Percentiles rank a stretch among this genome's conserved stretches.
Conservation (phyloP, 2,329 filamentous ascomycete genomes). For the Curvularia hawaiiensis region DNA sequence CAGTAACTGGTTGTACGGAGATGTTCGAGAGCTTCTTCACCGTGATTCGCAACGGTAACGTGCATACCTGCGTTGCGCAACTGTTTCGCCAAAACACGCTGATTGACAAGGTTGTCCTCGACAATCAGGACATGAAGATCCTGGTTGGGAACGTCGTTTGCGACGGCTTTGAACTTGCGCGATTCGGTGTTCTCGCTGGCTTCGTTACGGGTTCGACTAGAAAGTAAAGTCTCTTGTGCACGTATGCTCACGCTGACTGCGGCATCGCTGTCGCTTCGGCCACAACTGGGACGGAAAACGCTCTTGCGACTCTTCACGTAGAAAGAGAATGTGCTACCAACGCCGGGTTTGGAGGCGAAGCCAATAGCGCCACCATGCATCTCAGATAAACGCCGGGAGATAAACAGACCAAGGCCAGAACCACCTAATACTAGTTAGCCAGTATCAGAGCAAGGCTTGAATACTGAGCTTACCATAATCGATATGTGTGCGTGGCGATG, state of each 20-base stretch:
- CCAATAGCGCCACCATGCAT: slow-evolving; percentile 42
- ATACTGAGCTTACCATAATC: slow-evolving; percentile 33
- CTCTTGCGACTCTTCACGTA: slow-evolving; percentile 35
- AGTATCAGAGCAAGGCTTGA: too few relatives aligned
- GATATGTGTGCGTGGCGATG: slow-evolving; percentile 42
- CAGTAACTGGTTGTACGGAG: slow-evolving; percentile 36
- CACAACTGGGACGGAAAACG: slow-evolving; percentile 3
- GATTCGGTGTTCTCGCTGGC: background rate
- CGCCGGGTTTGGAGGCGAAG: slow-evolving; percentile 26
- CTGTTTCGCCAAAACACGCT: slow-evolving; percentile 49
- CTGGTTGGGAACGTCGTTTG: slow-evolving; percentile 7
- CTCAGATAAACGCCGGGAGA: slow-evolving; percentile 36
- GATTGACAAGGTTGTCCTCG: slow-evolving; percentile 50
- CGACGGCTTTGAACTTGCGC: background rate
- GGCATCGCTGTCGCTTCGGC: slow-evolving; percentile 13
- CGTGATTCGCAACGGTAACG: slow-evolving; percentile 48
- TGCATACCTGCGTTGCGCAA: slow-evolving; percentile 44
- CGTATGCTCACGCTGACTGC: slow-evolving; percentile 17
- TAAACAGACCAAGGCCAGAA: slow-evolving; percentile 42
- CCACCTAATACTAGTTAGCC: slow-evolving; percentile 18
- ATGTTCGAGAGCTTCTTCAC: slow-evolving; percentile 46
- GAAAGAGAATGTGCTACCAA: slow-evolving; percentile 42
- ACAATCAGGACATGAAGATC: slow-evolving; percentile 39
- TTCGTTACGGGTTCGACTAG: slow-evolving; percentile 15
- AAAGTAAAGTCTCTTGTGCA: slow-evolving; percentile 14